Evolutionary conservation across 164 flowering plant genomes (phyloP).

Genomic region (Magnolia sinica): DNA sequence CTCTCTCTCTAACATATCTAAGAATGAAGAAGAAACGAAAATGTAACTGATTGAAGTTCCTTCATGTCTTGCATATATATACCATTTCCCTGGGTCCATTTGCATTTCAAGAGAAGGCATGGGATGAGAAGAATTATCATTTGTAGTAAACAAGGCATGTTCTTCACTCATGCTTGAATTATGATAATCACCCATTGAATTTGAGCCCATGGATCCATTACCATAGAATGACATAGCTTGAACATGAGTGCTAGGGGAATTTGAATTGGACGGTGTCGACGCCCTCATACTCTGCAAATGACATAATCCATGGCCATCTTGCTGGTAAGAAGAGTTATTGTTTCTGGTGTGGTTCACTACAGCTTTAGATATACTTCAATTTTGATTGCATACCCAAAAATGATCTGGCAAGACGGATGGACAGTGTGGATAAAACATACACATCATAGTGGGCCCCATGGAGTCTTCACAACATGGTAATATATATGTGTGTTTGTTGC

Average conservation of each 20-base stretch:
- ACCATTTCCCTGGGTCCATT: slow-evolving; percentile 46
- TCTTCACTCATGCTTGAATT: slow-evolving; percentile 32
- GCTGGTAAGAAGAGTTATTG: slow-evolving; percentile 28
- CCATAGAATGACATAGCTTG: slow-evolving; percentile 16
- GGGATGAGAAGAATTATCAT: slow-evolving; percentile 30
- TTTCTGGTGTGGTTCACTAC: too few species aligned
- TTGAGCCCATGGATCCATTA: slow-evolving; percentile 25
- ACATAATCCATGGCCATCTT: slow-evolving; percentile 42
- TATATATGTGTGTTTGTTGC: too few species aligned
- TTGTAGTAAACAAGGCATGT: slow-evolving; percentile 24
- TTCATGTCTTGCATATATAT: slow-evolving; percentile 39
- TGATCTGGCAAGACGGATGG: too few species aligned
- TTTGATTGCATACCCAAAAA: too few species aligned
- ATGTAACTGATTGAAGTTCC: slow-evolving; percentile 65
- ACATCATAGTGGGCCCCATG: too few species aligned
- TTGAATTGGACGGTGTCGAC: background rate
- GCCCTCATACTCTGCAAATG: slow-evolving; percentile 32
- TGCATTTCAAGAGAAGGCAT: slow-evolving; percentile 52
- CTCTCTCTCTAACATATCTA: slow-evolving; percentile 12
- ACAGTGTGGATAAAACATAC: too few species aligned
- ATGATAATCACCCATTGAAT: slow-evolving; percentile 21
- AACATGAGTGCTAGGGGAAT: background rate
- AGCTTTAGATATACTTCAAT: too few species aligned
- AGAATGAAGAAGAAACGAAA: slow-evolving; percentile 48
- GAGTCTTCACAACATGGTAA: too few species aligned